Evolutionary conservation across 1,284 basidiomycete species (phyloP), one percentile per base, ranked within the genome.

Genomic region (Malassezia equina): DNA sequence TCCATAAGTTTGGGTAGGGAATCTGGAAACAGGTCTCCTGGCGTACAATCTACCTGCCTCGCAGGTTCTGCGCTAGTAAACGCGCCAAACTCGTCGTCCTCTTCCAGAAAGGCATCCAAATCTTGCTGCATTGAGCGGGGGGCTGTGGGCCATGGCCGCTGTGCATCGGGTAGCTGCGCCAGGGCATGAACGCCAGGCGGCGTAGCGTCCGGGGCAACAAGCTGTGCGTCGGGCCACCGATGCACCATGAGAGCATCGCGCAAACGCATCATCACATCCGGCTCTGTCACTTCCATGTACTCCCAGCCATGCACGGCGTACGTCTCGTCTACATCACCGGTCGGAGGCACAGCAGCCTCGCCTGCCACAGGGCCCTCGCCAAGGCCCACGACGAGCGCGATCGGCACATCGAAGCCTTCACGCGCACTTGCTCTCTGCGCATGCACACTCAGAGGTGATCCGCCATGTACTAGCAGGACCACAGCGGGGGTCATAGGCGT

Each of bases 251-350:
- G 45, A 1, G 54, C 54, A 11, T 56, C 48, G 25, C 40, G 41
- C 2, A 56, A 3, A 11, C 54, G 54, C 15, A 12, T 15, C 7
- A 12, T 11, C 8, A 24, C 32, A 17, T 51, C 48, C 8, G 7
- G 25, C 6, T 48, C 52, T 21, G 8, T n/a, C 13, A 23, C 33
- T 5, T 46, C 49, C 2, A 56, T 15, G 25, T 56, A 56, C 42
- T 56, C 54, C 54, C 54, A 56, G 19, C 53, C 53, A 23, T 45
- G 21, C 24, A 40, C n/a, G 8, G 54, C 48, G 23, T 56, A 49
- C 21, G 44, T 29, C 25, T 46, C 48, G 25, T 56, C 54, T 0
- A 46, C 25, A 7, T 56, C 32, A 21, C 12, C 19, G 33, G 2
- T 34, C n/a, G 17, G 25, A 13, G 17, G n/a, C n/a, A n/a, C n/a